Conservation (phyloP, 805 yeast species). For the Candida tammaniensis region DNA sequence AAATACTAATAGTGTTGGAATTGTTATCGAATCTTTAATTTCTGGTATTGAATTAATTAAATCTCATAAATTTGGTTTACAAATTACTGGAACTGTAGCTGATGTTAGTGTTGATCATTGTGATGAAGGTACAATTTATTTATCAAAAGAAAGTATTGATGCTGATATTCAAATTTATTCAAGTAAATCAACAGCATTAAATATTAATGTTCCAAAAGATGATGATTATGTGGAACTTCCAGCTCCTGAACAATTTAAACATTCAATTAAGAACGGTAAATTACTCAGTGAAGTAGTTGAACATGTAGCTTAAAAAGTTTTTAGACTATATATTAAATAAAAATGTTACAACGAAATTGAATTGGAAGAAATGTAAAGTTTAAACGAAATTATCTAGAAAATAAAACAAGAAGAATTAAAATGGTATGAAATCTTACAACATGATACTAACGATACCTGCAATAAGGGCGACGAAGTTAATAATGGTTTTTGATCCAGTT, state of each 20-base stretch:
- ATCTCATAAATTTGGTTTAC: conserved; percentile 77
- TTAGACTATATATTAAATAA: not conserved
- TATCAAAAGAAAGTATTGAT: conserved; percentile 66
- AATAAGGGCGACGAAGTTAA: not conserved
- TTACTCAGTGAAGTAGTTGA: conserved; percentile 72
- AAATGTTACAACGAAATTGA: not conserved
- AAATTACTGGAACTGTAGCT: conserved; percentile 78
- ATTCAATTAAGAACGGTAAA: conserved; percentile 59
- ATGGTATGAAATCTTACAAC: not conserved
- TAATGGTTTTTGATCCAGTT: not conserved
- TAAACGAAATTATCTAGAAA: not conserved
- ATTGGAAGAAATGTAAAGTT: not conserved
- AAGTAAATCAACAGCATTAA: conserved; percentile 80
- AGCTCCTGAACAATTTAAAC: conserved; percentile 89
- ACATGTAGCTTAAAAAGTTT: conserved; percentile 55
- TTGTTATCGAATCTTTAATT: conserved; percentile 80
- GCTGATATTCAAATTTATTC: conserved; percentile 70
- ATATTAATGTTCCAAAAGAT: conserved; percentile 75
- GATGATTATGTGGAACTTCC: conserved; percentile 80
- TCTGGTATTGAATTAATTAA: conserved; percentile 88
- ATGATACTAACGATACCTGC: not conserved
- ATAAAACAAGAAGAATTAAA: not conserved
- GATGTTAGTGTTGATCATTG: conserved; percentile 85
- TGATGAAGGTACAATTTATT: conserved; percentile 79
- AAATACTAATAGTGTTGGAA: conserved; percentile 67